Conservation (phyloP, 2,329 filamentous ascomycete genomes). For the Epichloe typhina region DNA sequence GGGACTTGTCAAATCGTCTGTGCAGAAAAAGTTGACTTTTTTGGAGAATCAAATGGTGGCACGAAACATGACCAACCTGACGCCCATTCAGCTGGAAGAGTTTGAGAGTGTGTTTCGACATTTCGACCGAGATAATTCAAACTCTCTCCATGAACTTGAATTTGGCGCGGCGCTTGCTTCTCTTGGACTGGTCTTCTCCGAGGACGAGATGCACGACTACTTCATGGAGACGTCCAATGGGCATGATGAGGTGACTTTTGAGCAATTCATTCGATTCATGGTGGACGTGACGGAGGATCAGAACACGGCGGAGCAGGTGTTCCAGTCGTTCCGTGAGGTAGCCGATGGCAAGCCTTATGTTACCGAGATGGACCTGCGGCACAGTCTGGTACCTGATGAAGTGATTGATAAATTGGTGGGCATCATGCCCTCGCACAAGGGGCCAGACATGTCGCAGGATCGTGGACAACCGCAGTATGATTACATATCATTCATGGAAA, state of each 20-base stretch:
- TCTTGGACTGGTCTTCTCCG: conserved; percentile 87
- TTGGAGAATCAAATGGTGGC: conserved; percentile 98
- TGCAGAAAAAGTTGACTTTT: conserved; percentile 87
- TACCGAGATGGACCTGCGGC: conserved; percentile 89
- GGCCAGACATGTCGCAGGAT: conserved; percentile 77
- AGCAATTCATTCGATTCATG: conserved; percentile 99
- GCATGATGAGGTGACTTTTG: conserved; percentile 75
- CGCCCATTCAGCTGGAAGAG: conserved; percentile 94
- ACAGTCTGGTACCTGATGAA: conserved; percentile 90
- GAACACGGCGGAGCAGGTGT: conserved; percentile 96
- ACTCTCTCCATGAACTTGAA: conserved; percentile 82
- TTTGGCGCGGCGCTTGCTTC: conserved; percentile 95
- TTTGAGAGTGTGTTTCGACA: conserved; percentile 98
- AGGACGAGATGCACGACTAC: conserved; percentile 95
- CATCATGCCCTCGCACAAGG: conserved; percentile 73
- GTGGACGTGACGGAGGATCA: conserved; percentile 98
- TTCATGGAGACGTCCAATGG: conserved; percentile 78
- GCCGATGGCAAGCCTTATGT: conserved; percentile 98
- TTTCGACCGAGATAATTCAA: conserved; percentile 87
- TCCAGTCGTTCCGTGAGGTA: conserved; percentile 93
- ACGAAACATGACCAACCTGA: conserved; percentile 96
- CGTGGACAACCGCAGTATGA: conserved; percentile 79
- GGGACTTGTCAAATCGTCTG: conserved; percentile 77
- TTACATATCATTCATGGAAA: conserved; percentile 96
- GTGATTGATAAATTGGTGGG: conserved; percentile 85